Evolutionary conservation across 495 filamentous ascomycete genomes (phyloP), one percentile per base, ranked within the genome.

Genomic region (Schizothecium vesticola): DNA sequence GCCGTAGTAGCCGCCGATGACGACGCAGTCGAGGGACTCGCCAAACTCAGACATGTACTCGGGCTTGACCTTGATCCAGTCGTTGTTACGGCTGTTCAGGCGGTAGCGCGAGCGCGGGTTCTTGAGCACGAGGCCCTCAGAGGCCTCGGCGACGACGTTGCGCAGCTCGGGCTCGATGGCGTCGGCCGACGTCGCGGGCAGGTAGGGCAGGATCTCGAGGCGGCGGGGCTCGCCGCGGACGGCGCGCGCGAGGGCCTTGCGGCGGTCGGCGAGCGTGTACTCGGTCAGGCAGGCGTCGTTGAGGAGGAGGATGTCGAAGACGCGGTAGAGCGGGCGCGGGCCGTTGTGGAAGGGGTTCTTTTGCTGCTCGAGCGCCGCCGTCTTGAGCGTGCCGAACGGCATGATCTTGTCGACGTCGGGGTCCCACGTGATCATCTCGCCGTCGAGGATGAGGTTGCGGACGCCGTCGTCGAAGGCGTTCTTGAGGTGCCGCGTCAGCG

Each of bases 351-450:
- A 91, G 0, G 89, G 91, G 73, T 97, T 95, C 71, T 88, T 86
- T 73, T 93, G 90, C 73, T 92, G 89, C 0, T 88, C 88, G 23
- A 97, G 73, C 0, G 94, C 96, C 10, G 94, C 95, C 10, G 92
- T 94, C 77, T 99, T 99, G 28, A 99, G 83, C 0, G 92, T 96
- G 7, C 95, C 95, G 73, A 99, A 99, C 3, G 90, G 89, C 51
- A 97, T 89, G 56, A 93, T 91, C 63, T 88, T 88, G 77, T 97
- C 89, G 62, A 91, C 80, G 61, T 91, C 88, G n/a, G 92, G 89
- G 76, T 98, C 93, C 96, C 96, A 99, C 10, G 93, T 97, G 64
- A 99, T 92, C 95, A 99, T 99, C 78, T 99, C 95, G 11, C 95
- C 95, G 72, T 99, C 95, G 3, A 99, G 82, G 31, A 99, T 96